These are phyloP conservation scores for Arabidopsis thaliana DNA, from an alignment of 345 rosid species.

Conservation along the genomic window DNA sequence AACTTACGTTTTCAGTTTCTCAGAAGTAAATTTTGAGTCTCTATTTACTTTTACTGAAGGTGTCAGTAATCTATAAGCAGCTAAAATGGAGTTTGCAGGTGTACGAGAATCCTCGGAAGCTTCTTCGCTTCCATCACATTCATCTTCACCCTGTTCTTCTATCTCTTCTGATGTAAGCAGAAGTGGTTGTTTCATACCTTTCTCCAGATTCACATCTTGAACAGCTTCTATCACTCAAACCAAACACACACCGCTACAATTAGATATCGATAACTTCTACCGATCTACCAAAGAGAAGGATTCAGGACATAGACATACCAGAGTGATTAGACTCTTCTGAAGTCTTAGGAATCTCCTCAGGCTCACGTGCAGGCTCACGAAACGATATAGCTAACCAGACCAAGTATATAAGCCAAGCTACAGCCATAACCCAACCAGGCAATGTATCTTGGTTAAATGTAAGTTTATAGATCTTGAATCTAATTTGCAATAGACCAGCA, in stretches of 20 bases:
- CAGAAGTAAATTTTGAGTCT: background rate
- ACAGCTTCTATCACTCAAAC: conserved; percentile 52
- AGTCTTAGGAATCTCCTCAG: conserved; percentile 47
- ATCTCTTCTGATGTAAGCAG: conserved; percentile 60
- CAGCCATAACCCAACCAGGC: conserved; percentile 98
- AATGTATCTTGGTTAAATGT: conserved; percentile 85
- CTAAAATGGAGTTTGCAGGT: conserved; percentile 69
- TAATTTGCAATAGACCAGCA: conserved; percentile 84
- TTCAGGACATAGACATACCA: conserved; percentile 43
- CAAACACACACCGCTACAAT: background rate
- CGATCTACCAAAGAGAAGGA: background rate
- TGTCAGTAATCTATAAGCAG: conserved; percentile 86
- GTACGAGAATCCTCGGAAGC: conserved; percentile 55
- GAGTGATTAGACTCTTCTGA: conserved; percentile 47
- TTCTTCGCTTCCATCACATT: conserved; percentile 71
- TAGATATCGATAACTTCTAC: conserved; percentile 3
- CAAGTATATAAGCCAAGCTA: conserved; percentile 87
- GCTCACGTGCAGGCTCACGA: conserved; percentile 64
- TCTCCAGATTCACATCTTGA: conserved; percentile 65
- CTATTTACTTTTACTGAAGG: conserved; percentile 83
- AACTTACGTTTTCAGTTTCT: conserved; percentile 1
- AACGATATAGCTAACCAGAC: conserved; percentile 80
- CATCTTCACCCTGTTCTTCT: conserved; percentile 61
- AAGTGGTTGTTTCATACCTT: conserved; percentile 73
- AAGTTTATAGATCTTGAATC: conserved; percentile 73